Conservation (phyloP, 768 basidiomycete species). For the Agrocybe chaxingu region DNA sequence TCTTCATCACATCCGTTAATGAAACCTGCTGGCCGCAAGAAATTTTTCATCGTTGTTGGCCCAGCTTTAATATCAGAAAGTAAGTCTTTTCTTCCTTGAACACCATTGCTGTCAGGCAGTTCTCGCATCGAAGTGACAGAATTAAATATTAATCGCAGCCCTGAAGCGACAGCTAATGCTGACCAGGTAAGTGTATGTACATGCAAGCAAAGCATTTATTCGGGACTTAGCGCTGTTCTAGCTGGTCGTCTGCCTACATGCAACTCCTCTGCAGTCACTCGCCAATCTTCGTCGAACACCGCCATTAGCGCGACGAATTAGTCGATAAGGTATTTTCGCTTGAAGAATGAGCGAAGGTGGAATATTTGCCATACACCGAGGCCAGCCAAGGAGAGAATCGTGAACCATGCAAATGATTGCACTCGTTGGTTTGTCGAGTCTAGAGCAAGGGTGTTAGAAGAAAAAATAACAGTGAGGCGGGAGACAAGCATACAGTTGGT, state of each 20-base stretch:
- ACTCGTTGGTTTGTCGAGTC: slow-evolving; percentile 92
- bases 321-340: slow-evolving; percentile 92
- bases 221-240: slow-evolving; percentile 8
- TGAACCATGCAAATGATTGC: slow-evolving; percentile 90
- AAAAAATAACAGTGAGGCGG: neutral
- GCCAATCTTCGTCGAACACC: neutral
- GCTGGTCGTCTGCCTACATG: neutral
- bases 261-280: neutral
- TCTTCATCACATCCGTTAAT: too few relatives aligned
- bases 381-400: slow-evolving; percentile 70
- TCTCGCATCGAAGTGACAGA: too few relatives aligned
- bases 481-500: slow-evolving; percentile 76
- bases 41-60: too few relatives aligned
- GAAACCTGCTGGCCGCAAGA: too few relatives aligned
- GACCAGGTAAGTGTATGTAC: slow-evolving; percentile 8
- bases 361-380: slow-evolving; percentile 94
- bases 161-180: too few relatives aligned
- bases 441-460: slow-evolving; percentile 26
- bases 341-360: slow-evolving; percentile 94
- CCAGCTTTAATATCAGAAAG: too few relatives aligned
- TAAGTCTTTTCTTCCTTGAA: too few relatives aligned
- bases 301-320: slow-evolving; percentile 22
- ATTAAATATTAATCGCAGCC: too few relatives aligned
- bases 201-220: slow-evolving; percentile 10
- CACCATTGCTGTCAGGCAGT: too few relatives aligned